phyloP scores from a whole-genome alignment of 495 filamentous ascomycete genomes.

The Aspergillus campestris region DNA sequence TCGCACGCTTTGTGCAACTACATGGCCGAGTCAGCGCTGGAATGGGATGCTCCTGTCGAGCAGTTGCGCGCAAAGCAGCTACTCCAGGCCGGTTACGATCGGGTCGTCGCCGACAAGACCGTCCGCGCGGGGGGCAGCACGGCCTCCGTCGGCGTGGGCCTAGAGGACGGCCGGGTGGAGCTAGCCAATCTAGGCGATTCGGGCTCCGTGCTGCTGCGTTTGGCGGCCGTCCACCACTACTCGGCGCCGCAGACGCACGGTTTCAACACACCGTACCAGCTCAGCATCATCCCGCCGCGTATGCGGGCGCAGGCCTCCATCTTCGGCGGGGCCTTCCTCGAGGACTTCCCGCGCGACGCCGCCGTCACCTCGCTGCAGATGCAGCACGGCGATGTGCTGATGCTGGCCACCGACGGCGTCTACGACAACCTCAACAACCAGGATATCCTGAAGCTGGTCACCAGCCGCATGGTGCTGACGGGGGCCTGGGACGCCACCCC shows the following conservation, averaged over 20 bases:
- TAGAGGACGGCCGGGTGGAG: slow-evolving; percentile 61
- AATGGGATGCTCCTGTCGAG: slow-evolving; percentile 29
- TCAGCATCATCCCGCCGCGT: slow-evolving; percentile 75
- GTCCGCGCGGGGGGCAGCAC: slow-evolving; percentile 84
- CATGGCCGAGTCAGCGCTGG: slow-evolving; percentile 68
- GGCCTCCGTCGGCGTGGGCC: slow-evolving; percentile 70
- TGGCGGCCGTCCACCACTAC: slow-evolving; percentile 72
- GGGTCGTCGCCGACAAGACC: slow-evolving; percentile 59
- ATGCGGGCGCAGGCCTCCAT: slow-evolving; percentile 65
- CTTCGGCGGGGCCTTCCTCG: slow-evolving; percentile 73
- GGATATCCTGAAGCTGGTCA: slow-evolving; percentile 74
- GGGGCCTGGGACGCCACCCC: slow-evolving; percentile 62
- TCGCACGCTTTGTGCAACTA: slow-evolving; percentile 89
- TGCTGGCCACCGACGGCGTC: slow-evolving; percentile 90
- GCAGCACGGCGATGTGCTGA: slow-evolving; percentile 80
- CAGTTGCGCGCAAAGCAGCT: slow-evolving; percentile 57
- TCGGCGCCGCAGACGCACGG: slow-evolving; percentile 87
- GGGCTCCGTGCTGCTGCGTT: slow-evolving; percentile 79
- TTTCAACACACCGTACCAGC: slow-evolving; percentile 95
- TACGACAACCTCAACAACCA: slow-evolving; percentile 94
- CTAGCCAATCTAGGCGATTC: slow-evolving; percentile 97
- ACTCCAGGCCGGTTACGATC: slow-evolving; percentile 76
- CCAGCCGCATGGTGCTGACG: slow-evolving; percentile 57
- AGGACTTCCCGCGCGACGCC: slow-evolving; percentile 80
- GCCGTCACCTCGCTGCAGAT: slow-evolving; percentile 63